Evolutionary conservation across 257 asterid species (phyloP).

Genomic region (Solanum sitiens): DNA sequence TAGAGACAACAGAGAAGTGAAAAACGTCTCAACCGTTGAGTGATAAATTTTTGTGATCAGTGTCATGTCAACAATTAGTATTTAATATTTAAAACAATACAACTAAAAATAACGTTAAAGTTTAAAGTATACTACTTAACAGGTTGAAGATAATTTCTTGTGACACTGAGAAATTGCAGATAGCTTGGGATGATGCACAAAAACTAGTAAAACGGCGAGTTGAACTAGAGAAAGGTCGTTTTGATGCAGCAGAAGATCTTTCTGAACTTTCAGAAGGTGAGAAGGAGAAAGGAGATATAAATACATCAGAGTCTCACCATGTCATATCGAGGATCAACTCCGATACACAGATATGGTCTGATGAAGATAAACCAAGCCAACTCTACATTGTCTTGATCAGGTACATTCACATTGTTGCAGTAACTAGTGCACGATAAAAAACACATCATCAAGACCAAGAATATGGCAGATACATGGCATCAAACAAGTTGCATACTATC

Average conservation of each 20-base stretch:
- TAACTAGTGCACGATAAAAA: not conserved
- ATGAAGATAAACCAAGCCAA: conserved; percentile 31
- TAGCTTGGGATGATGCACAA: conserved; percentile 51
- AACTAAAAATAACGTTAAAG: not conserved
- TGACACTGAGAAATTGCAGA: conserved; percentile 19
- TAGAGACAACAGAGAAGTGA: not conserved
- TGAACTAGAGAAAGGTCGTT: conserved; percentile 42
- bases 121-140: not conserved
- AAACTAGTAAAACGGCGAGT: conserved; percentile 27
- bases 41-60: not conserved
- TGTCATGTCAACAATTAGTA: not conserved
- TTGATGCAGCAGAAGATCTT: conserved; percentile 46
- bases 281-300: conserved; percentile 33
- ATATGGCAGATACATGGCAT: not conserved
- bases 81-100: not conserved
- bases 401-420: conserved; percentile 6
- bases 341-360: conserved; percentile 33
- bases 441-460: not conserved
- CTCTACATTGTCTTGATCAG: conserved; percentile 61
- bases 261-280: conserved; percentile 71
- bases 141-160: not conserved
- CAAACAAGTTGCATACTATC: not conserved
- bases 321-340: conserved; percentile 36
- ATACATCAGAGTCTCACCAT: conserved; percentile 8
- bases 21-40: not conserved